Evolutionary conservation across 805 yeast genomes (phyloP).

Genomic region (Metschnikowia similis): DNA sequence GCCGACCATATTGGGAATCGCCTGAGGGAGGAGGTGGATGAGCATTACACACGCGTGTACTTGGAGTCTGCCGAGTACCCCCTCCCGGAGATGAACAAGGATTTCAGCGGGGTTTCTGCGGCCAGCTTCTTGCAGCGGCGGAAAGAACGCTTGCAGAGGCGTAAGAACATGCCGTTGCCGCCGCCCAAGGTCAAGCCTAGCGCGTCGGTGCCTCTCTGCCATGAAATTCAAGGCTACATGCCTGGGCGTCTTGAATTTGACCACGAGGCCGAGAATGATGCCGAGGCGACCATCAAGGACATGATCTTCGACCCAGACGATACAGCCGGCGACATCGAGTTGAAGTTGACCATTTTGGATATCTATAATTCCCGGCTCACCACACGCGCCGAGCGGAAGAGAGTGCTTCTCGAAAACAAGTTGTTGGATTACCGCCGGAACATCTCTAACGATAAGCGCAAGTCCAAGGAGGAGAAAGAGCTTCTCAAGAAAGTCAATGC

Average conservation of each 20-base stretch:
- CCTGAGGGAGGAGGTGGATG: slow-evolving; percentile 84
- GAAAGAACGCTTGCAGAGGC: slow-evolving; percentile 64
- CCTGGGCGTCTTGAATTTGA: slow-evolving; percentile 98
- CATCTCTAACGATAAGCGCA: slow-evolving; percentile 76
- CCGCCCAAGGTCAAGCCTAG: slow-evolving; percentile 82
- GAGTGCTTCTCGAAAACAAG: slow-evolving; percentile 70
- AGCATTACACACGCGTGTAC: slow-evolving; percentile 74
- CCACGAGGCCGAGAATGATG: slow-evolving; percentile 94
- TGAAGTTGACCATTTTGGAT: slow-evolving; percentile 81
- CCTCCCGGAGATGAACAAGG: slow-evolving; percentile 76
- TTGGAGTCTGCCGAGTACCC: slow-evolving; percentile 74
- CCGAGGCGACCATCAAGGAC: slow-evolving; percentile 90
- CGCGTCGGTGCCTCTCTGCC: slow-evolving; percentile 93
- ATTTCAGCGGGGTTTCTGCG: slow-evolving; percentile 58
- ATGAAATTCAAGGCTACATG: slow-evolving; percentile 96
- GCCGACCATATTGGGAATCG: slow-evolving; percentile 93
- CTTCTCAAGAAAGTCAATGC: slow-evolving; percentile 71
- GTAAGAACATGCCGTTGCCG: slow-evolving; percentile 70
- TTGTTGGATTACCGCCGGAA: slow-evolving; percentile 81
- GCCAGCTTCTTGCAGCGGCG: slow-evolving; percentile 65
- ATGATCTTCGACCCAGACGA: slow-evolving; percentile 96
- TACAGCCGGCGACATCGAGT: slow-evolving; percentile 78
- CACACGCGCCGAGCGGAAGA: slow-evolving; percentile 87
- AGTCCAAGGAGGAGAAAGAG: slow-evolving; percentile 88
- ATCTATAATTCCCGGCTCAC: slow-evolving; percentile 88